Base-by-base conservation (phyloP, 1,284 basidiomycete genomes). In the Kalmanozyma brasiliensis region DNA sequence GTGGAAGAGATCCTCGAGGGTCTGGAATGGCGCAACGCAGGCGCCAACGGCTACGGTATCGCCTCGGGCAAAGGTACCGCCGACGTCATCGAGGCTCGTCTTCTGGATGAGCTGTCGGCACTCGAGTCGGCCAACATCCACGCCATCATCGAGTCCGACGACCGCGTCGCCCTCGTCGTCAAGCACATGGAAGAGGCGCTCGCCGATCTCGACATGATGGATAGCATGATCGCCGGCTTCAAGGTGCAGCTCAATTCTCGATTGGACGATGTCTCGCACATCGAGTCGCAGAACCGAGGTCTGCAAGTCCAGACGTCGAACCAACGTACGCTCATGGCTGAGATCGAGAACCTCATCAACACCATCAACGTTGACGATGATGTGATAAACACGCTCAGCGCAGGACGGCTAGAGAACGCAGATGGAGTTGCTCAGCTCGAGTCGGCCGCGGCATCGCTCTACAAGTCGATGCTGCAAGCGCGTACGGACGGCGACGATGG, bases 1-100 rank as follows among this genome's bases (percentile, higher is more conserved):
- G 79, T 99, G 4, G 96, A 99, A 81, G 96, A 98, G 81, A 94
- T 99, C 92, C 86, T 98, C 10, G 95, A 98, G 78, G 94, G 94
- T 0, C 95, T 97, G 79, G 95, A 98, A 82, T 98, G 93, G 93
- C 61, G 67, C 10, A 55, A 58, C 20, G 61, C 49, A 13, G 52
- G 56, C 7, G 51, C 63, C 0, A 44, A 63, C 22, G 56, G 55
- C 13, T 61, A 52, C 37, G 46, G 53, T 5, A 24, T 58, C 10
- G 38, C 42, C 4, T 43, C 52, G 2, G 63, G 69, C 16, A 65
- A 73, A 30, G 79, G 78, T 17, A 81, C 80, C 8, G 79, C 79
- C 8, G 80, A 82, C 40, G 71, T 78, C 26, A 82, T 82, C 43
- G 80, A 82, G 46, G 79, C 73, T 14, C 67, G 77, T 10, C 53